Evolutionary conservation across 2,329 filamentous ascomycete genomes (phyloP), one percentile per base, ranked within the genome.

Genomic region (Aspergillus carbonarius): DNA sequence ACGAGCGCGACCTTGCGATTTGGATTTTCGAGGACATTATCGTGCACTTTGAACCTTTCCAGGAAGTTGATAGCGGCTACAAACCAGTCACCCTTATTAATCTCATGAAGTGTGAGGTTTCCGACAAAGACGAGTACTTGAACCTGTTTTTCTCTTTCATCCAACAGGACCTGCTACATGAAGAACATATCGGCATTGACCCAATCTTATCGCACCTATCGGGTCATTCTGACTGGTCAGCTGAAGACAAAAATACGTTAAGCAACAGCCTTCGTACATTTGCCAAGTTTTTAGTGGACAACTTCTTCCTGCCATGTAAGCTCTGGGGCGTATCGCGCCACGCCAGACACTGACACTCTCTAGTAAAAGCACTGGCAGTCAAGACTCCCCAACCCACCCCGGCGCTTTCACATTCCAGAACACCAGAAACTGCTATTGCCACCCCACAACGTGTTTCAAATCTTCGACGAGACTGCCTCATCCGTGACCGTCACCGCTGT

Each of bases 21-120:
- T 46, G 54, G 44, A 32, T 63, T 47, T 66, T 64, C 44, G 55
- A 49, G 17, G 42, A 54, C 10, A 49, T 64, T 30, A 58, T 63
- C 54, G 32, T 57, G 39, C 55, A 61, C 17, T 61, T 55, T 48
- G 62, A 66, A 58, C 49, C 55, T 46, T 57, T 51, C 35, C 58
- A 63, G 48, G n/a, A 18, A 32, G 32, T 53, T 30, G 20, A 58
- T 5, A 52, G 34, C 15, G 58, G 58, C n/a, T 63, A 60, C 40
- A 66, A 66, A 59, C 55, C 57, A 46, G 35, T 66, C 37, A 61
- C 63, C 40, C 58, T 66, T 25, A 54, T 66, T 23, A 58, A 58
- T 34, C 52, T 62, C 25, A 60, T 59, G 49, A 59, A 61, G 30
- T 44, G 59, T 25, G 53, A 58, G 35, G 60, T 61, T 27, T 63